Conservation (phyloP, 2,329 filamentous ascomycete species). For the Diaporthe caulivora region DNA sequence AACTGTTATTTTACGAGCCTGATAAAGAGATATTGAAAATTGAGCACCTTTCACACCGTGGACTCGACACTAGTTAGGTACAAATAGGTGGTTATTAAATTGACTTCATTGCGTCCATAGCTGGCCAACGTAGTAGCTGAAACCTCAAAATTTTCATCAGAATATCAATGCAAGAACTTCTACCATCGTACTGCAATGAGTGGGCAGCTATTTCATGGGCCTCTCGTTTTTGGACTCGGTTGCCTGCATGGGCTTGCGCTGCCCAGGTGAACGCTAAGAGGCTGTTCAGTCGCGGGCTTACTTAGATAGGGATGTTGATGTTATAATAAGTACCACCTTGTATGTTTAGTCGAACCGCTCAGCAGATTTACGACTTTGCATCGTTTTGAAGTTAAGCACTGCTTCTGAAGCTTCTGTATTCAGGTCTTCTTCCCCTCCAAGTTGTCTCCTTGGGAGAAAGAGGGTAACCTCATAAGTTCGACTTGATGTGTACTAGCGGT, state of each 20-base stretch:
- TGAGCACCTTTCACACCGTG: too few relatives aligned
- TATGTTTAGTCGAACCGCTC: neutral
- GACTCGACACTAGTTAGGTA: neutral
- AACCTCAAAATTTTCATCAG: too few relatives aligned
- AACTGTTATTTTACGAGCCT: neutral
- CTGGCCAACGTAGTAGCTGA: too few relatives aligned
- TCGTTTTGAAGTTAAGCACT: too few relatives aligned
- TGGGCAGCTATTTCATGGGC: fast-evolving
- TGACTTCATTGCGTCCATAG: neutral
- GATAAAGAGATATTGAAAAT: neutral
- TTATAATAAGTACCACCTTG: neutral
- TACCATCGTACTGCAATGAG: neutral
- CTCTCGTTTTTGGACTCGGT: too few relatives aligned
- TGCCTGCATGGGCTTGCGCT: neutral
- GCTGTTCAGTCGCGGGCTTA: too few relatives aligned
- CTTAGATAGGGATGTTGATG: too few relatives aligned
- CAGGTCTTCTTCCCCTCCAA: neutral
- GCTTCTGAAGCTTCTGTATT: neutral
- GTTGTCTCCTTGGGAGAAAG: neutral
- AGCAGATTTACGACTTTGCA: too few relatives aligned
- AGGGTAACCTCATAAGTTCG: neutral
- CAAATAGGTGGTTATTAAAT: neutral
- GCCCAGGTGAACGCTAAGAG: too few relatives aligned
- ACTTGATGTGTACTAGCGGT: neutral
- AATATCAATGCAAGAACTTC: neutral